Evolutionary conservation across 2,329 filamentous ascomycete species (phyloP), one percentile per base, ranked within the genome.

Genomic region (Pezicula radicicola): DNA sequence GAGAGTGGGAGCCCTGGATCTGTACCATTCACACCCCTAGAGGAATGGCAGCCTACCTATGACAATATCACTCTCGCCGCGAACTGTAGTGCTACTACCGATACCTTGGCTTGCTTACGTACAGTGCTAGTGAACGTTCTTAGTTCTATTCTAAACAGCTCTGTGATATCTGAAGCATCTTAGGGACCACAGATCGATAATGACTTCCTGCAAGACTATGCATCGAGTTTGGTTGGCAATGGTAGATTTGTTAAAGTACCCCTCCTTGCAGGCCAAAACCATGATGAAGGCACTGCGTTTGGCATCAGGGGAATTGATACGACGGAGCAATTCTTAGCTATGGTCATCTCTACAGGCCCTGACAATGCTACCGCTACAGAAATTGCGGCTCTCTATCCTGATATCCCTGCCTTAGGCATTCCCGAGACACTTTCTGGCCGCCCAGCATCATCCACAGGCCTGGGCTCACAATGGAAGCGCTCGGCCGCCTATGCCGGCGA

Each of bases 1-100:
- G 62, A 82, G 54, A 79, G 75, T 13, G 76, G 76, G 16, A 35
- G 50, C 21, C 40, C 15, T 36, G 44, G 28, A 30, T 35, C 12
- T 36, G 15, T 16, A 30, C 28, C 16, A 13, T 28, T 2, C 44
- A 12, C 25, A 16, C 13, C 5, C 36, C 13, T 10, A 9, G 28
- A 36, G n/a, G 13, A 35, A n/a, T 33, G 44, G 12, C 10, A 50
- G 33, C 35, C 28, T 28, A 42, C 28, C 25, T 55, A 49, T 27
- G 35, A 25, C n/a, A 53, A 55, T 27, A 25, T 55, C n/a, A 52
- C 50, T 16, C 45, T 37, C 15, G 42, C 25, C 15, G 45, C 46
- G n/a, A 50, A 45, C 21, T 55, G 52, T 27, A 27, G 30, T 12
- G 45, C 46, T 15, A 27, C 9, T 2, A 43, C 48, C 12, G 42